Conservation (phyloP, 2,329 filamentous ascomycete species). For the Lachnellula cervina region DNA sequence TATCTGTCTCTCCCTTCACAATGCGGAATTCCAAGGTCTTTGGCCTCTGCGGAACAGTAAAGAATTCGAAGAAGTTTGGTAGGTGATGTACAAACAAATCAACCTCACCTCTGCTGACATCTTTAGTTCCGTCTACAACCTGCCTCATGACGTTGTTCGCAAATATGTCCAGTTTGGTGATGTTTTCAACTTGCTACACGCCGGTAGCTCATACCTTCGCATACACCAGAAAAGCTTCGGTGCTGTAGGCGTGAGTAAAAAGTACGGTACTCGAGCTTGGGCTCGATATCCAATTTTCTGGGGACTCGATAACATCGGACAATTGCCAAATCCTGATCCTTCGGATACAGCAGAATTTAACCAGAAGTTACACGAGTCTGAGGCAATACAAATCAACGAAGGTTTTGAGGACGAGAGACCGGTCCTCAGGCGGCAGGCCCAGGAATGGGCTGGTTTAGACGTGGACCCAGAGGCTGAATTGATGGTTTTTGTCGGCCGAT, state of each 20-base stretch:
- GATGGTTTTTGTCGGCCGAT: conserved; percentile 64
- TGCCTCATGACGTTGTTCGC: conserved; percentile 50
- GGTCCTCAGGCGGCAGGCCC: conserved; percentile 54
- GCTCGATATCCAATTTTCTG: conserved; percentile 66
- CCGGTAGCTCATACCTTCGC: conserved; percentile 58
- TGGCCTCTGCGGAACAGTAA: conserved; percentile 62
- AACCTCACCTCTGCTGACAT: too few species aligned
- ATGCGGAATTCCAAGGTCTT: conserved; percentile 64
- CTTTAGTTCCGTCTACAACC: conserved; percentile 46
- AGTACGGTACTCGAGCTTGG: conserved; percentile 62
- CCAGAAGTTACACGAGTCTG: conserved; percentile 46
- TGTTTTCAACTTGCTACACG: conserved; percentile 62
- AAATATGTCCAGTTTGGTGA: conserved; percentile 64
- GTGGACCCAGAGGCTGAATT: conserved; percentile 57
- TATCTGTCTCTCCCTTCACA: conserved; percentile 60
- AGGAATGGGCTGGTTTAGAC: conserved; percentile 62
- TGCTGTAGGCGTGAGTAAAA: conserved; percentile 62
- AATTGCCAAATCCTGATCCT: conserved; percentile 66
- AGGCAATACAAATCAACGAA: conserved; percentile 41
- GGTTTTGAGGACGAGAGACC: conserved; percentile 49
- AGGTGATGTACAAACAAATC: conserved; percentile 26
- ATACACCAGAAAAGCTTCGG: conserved; percentile 64
- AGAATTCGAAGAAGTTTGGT: conserved; percentile 59
- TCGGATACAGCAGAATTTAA: conserved; percentile 49
- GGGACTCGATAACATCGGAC: conserved; percentile 60